These are phyloP conservation scores for Bisporella sp. DNA, from an alignment of 2,329 filamentous ascomycete genomes.

Conservation along the genomic window DNA sequence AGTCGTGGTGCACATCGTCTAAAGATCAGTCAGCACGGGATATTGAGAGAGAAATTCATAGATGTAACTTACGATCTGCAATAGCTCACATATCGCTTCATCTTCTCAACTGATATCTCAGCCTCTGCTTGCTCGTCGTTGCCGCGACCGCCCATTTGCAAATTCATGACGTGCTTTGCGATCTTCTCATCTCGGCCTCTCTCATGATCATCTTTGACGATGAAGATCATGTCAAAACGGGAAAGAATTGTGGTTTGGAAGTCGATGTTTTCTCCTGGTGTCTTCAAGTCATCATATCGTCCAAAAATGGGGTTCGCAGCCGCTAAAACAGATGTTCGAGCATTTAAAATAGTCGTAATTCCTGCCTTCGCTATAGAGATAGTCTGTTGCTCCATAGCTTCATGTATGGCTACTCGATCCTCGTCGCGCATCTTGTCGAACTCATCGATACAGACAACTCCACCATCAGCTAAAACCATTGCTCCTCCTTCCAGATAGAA, in stretches of 20 bases:
- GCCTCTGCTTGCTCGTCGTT: slow-evolving; percentile 76
- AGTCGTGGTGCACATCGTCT: slow-evolving; percentile 89
- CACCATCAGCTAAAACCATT: slow-evolving; percentile 88
- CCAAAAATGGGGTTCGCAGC: slow-evolving; percentile 97
- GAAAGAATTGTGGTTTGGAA: slow-evolving; percentile 98
- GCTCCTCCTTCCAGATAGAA: slow-evolving; percentile 98
- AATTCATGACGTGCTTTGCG: slow-evolving; percentile 92
- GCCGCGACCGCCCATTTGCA: slow-evolving; percentile 87
- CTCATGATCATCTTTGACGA: slow-evolving; percentile 92
- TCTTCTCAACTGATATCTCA: slow-evolving; percentile 90
- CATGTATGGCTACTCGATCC: slow-evolving; percentile 74
- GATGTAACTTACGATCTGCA: slow-evolving; percentile 69
- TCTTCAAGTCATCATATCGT: slow-evolving; percentile 96
- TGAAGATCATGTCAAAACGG: slow-evolving; percentile 99
- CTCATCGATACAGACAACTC: slow-evolving; percentile 79
- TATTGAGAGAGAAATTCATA: not conserved
- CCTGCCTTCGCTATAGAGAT: slow-evolving; percentile 84
- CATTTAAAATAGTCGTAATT: slow-evolving; percentile 94
- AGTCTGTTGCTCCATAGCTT: slow-evolving; percentile 85
- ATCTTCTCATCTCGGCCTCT: slow-evolving; percentile 85
- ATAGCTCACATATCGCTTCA: slow-evolving; percentile 95
- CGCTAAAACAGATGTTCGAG: slow-evolving; percentile 88
- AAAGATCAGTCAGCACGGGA: slow-evolving; percentile 1
- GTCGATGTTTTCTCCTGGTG: slow-evolving; percentile 96
- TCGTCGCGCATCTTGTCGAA: slow-evolving; percentile 82